phyloP scores from a whole-genome alignment of 768 basidiomycete species.

The Gloeostereum incarnatum region DNA sequence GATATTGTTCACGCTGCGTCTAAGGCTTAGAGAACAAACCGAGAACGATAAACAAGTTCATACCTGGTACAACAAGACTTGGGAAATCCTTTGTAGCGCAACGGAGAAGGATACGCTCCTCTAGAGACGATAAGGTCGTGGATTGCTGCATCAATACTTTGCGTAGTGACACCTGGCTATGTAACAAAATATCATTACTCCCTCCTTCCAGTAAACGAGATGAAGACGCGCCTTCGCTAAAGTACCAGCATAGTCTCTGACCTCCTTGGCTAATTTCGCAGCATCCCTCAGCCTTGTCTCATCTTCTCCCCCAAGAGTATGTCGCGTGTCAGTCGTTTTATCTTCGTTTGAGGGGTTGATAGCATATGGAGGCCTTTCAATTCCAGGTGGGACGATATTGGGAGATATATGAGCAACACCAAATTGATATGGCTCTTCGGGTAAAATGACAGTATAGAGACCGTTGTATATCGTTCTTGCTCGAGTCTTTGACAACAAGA shows the following conservation, averaged over 20 bases:
- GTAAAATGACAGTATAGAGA: slow-evolving; percentile 51
- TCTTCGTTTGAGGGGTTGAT: slow-evolving; percentile 4
- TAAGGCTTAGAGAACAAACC: slow-evolving; percentile 25
- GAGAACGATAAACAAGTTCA: background rate
- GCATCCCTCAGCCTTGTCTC: slow-evolving; percentile 44
- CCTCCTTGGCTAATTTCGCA: slow-evolving; percentile 44
- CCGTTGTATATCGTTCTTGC: too few species aligned
- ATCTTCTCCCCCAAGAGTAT: slow-evolving; percentile 43
- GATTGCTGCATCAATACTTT: slow-evolving; percentile 59
- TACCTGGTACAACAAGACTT: slow-evolving; percentile 70
- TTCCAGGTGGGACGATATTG: slow-evolving; percentile 46
- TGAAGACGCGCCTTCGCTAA: slow-evolving; percentile 38
- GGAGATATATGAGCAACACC: slow-evolving; percentile 54
- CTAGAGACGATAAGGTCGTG: slow-evolving; percentile 62
- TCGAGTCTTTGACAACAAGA: too few species aligned
- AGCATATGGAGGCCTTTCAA: slow-evolving; percentile 50
- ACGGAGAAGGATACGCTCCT: slow-evolving; percentile 81
- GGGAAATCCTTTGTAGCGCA: slow-evolving; percentile 69
- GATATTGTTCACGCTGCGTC: slow-evolving; percentile 79
- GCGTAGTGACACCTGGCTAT: slow-evolving; percentile 67
- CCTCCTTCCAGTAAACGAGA: slow-evolving; percentile 2
- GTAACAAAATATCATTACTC: background rate
- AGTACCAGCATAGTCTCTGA: slow-evolving; percentile 43
- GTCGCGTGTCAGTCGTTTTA: slow-evolving; percentile 20
- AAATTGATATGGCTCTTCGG: slow-evolving; percentile 53